These are phyloP conservation scores for Fraxinus sp. DNA, from an alignment of 305 asterid species.

Conservation along the genomic window DNA sequence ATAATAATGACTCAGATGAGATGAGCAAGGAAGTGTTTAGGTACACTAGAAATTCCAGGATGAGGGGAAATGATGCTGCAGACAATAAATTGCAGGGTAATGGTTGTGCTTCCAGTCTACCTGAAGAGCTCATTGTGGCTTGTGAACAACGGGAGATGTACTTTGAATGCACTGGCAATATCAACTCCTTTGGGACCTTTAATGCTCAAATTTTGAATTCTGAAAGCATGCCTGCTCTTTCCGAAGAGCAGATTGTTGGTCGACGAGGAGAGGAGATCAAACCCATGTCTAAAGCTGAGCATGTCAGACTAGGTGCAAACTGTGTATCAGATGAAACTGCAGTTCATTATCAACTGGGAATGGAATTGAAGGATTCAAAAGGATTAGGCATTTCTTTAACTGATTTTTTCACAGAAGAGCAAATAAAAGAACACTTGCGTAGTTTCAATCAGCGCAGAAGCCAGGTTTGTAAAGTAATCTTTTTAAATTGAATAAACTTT, in stretches of 20 bases:
- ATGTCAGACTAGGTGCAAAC: slow-evolving; percentile 24
- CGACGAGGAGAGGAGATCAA: slow-evolving; percentile 31
- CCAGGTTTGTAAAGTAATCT: slow-evolving; percentile 43
- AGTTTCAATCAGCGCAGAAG: slow-evolving; percentile 41
- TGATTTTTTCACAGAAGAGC: slow-evolving; percentile 59
- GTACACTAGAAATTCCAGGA: slow-evolving; percentile 7
- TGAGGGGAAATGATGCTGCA: slow-evolving; percentile 21
- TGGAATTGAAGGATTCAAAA: slow-evolving; percentile 33
- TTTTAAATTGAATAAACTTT: neutral
- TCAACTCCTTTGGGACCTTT: slow-evolving; percentile 16
- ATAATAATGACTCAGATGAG: slow-evolving; percentile 9
- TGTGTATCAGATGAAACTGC: slow-evolving; percentile 25
- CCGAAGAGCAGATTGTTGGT: slow-evolving; percentile 29
- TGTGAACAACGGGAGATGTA: slow-evolving; percentile 31
- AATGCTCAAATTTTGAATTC: slow-evolving; percentile 29
- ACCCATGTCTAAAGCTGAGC: slow-evolving; percentile 19
- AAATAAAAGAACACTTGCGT: slow-evolving; percentile 53
- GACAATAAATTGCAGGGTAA: slow-evolving; percentile 22
- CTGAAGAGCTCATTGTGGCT: slow-evolving; percentile 29
- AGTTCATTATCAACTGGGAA: slow-evolving; percentile 26
- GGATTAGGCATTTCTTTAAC: slow-evolving; percentile 48
- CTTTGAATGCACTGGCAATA: slow-evolving; percentile 21
- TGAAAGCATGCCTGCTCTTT: slow-evolving; percentile 25
- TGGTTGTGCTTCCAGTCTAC: slow-evolving; percentile 28
- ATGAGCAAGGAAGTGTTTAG: slow-evolving; percentile 16